Evolutionary conservation across 345 rosid species (phyloP).

Genomic region (Citropsis articulata): DNA sequence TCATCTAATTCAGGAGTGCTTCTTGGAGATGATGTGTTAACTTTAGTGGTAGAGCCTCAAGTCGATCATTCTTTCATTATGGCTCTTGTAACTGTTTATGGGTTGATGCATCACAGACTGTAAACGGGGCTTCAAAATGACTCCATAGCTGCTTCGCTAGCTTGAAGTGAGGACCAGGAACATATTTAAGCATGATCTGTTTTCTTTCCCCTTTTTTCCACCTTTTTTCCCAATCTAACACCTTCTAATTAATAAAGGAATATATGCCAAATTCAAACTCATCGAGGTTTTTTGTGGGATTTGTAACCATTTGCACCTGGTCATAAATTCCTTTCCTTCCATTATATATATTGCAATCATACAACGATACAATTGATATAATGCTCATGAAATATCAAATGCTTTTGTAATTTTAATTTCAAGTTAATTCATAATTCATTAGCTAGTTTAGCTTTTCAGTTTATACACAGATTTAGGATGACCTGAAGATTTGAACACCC

Average conservation of each 20-base stretch:
- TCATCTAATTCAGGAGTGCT: conserved; percentile 23
- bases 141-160: not conserved
- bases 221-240: not conserved
- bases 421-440: not conserved
- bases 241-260: not conserved
- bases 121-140: conserved; percentile 10
- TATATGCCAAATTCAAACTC: too few species aligned
- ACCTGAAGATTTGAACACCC: too few species aligned
- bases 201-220: too few species aligned
- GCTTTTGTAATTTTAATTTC: not conserved
- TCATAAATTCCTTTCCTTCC: not conserved
- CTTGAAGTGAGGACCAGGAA: not conserved
- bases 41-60: conserved; percentile 32
- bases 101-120: conserved; percentile 25
- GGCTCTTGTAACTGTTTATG: conserved; percentile 39
- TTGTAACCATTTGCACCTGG: not conserved
- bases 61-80: conserved; percentile 29
- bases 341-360: too few species aligned
- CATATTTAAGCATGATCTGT: not conserved
- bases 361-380: too few species aligned
- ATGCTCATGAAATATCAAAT: not conserved
- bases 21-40: conserved; percentile 46
- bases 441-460: not conserved
- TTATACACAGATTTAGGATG: too few species aligned
- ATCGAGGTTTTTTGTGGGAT: not conserved